phyloP scores from a whole-genome alignment of 805 yeast genomes.

The Komagataella ulmi region DNA sequence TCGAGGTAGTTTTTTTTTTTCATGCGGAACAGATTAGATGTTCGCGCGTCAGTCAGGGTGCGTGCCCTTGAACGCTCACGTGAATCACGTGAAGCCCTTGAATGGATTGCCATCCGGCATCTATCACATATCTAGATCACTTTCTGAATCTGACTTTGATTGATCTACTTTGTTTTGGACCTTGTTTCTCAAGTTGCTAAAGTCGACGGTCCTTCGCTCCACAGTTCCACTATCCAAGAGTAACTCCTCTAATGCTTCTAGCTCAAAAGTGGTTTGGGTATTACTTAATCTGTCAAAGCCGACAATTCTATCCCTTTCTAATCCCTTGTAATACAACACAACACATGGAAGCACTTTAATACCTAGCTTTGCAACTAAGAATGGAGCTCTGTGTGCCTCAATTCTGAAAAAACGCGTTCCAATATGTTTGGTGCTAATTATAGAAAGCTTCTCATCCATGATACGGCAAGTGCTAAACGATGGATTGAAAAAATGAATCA shows the following conservation, averaged over 20 bases:
- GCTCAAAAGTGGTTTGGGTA: not conserved
- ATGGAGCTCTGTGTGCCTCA: constrained; percentile 57
- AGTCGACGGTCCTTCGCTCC: not conserved
- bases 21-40: not conserved
- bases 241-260: not conserved
- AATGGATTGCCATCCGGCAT: not conserved
- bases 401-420: constrained; percentile 38
- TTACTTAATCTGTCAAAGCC: constrained; percentile 43
- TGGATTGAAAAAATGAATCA: constrained; percentile 55
- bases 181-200: not conserved
- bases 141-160: not conserved
- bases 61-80: not conserved
- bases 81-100: not conserved
- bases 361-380: constrained; percentile 47
- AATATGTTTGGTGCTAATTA: constrained; percentile 45
- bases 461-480: constrained; percentile 44
- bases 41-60: not conserved
- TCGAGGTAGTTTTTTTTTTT: not conserved
- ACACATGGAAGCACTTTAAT: constrained; percentile 66
- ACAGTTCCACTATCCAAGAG: not conserved
- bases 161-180: not conserved
- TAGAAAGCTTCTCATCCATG: constrained; percentile 33
- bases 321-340: constrained; percentile 43
- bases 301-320: constrained; percentile 43
- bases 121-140: not conserved